Base-by-base conservation (phyloP, 139 green algal genomes). In the Deuterostichococcus epilithicus region DNA sequence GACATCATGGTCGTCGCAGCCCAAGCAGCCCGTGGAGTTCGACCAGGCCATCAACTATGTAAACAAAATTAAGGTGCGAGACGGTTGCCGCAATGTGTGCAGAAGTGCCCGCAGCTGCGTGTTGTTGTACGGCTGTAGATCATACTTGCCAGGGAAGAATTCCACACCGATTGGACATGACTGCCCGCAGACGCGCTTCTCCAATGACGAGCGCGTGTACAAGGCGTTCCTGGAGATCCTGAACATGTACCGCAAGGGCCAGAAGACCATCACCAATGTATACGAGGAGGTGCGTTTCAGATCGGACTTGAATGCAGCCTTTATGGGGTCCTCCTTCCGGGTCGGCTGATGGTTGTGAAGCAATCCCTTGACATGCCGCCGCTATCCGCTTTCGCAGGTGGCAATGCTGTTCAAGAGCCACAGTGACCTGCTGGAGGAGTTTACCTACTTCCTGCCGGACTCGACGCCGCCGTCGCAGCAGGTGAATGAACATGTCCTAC, bases 1-100 rank as follows among this genome's bases (percentile, higher is more conserved):
- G 6, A 5, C 69, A 59, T 18, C 5, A 18, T 45, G 10, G 36
- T 65, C 59, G 22, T 63, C 30, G 77, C 83, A 75, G 72, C 72
- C 73, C 44, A 93, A 94, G 82, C 77, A 90, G 79, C 86, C 93
- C 0, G 95, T 99, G 30, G 96, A 99, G 82, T 99, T 99, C 80
- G 94, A 99, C 74, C 96, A 99, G 84, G 96, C 96, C 30, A 98
- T 99, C 86, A 97, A 89, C 79, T 99, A 99, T 69, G 96, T 99
- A n/a, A 99, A 99, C 87, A 98, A 98, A 75, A 99, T 99, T 83
- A 99, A 98, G 90, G 88, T 92, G 47, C 65, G 74, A 35, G 36
- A 70, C 32, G 2, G 20, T 26, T 30, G 34, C n/a, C 32, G 68
- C 35, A 75, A 26, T 44, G 37, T 60, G 25, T 35, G 30, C 35